phyloP scores from a whole-genome alignment of 768 basidiomycete genomes.

The Hortiboletus flavorubellus region DNA sequence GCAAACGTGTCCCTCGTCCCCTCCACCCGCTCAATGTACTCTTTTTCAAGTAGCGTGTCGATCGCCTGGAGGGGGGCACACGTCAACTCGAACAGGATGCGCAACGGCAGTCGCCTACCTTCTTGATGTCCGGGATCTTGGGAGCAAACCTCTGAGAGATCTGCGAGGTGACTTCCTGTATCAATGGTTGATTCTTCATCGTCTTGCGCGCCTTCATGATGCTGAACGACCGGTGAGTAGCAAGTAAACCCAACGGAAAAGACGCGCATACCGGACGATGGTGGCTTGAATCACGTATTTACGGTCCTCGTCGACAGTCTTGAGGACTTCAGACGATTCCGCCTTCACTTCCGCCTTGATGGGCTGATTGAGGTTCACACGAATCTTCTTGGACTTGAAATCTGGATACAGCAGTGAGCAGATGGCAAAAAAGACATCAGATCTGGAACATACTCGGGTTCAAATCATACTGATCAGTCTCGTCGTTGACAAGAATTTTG shows the following conservation, averaged over 20 bases:
- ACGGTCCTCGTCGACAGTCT: conserved; percentile 94
- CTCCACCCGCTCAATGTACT: conserved; percentile 94
- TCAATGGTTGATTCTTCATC: conserved; percentile 89
- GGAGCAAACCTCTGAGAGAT: conserved; percentile 87
- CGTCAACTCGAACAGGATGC: not conserved
- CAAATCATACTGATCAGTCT: conserved; percentile 85
- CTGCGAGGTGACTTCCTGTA: conserved; percentile 88
- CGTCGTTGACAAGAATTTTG: conserved; percentile 86
- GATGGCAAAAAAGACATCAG: accelerated
- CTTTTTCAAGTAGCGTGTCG: conserved; percentile 90
- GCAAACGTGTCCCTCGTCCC: conserved; percentile 76
- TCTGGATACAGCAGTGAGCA: conserved; percentile 37
- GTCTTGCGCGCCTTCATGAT: conserved; percentile 96
- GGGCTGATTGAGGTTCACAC: conserved; percentile 86
- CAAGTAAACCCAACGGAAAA: not conserved
- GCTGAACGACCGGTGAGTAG: conserved; percentile 34
- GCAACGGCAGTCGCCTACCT: conserved; percentile 42
- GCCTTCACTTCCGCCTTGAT: conserved; percentile 95
- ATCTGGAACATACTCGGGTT: conserved; percentile 59
- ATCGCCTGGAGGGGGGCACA: conserved; percentile 59
- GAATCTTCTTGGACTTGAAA: conserved; percentile 93
- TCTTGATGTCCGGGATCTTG: conserved; percentile 95
- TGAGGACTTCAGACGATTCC: conserved; percentile 84
- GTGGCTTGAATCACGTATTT: conserved; percentile 96
- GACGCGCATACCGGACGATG: conserved; percentile 61